Evolutionary conservation across 2,329 filamentous ascomycete genomes (phyloP), one percentile per base, ranked within the genome.

Genomic region (Trichophyton schoenleinii): DNA sequence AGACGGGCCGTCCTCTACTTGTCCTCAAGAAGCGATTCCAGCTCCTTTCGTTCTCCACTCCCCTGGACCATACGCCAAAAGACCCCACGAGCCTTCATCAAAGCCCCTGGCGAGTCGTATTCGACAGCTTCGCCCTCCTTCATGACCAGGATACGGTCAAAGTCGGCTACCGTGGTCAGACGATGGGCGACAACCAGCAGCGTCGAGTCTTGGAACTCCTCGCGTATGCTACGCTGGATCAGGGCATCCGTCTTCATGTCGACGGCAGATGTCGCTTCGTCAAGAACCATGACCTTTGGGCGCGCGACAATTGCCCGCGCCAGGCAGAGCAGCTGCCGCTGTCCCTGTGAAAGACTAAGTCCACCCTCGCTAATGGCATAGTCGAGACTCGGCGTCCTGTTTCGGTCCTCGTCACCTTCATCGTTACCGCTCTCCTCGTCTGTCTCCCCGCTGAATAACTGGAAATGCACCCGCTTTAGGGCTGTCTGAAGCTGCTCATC

Each of bases 401-500:
- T 18, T 20, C 52, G 28, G 4, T 59, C 58, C 3, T 49, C 41
- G 15, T 15, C 41, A 36, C 5, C 58, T 31, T 49, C 41, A 1
- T 59, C 42, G 22, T 59, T 18, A 22, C n/a, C n/a, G 11, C 41
- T 31, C 13, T 59, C 55, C 13, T 22, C 55, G 15, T 58, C 58
- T 31, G 36, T 49, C 6, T 59, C 58, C 9, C 36, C 34, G 15
- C 36, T 18, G 28, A 44, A 58, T 41, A 38, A 28, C 4, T 28
- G 44, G 34, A 60, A 55, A 36, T 60, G 59, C 9, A 60, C 59
- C 52, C 59, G 44, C 4, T 11, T 42, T 11, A 96, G 80, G 63
- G 94, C 91, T 71, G 88, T 95, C 92, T 94, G 97, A 31, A 99
- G 80, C 72, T 97, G 92, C 4, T 91, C 95, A 74, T 99, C 94